Base-by-base conservation (phyloP, 2,329 filamentous ascomycete genomes). In the Cordyceps javanica region DNA sequence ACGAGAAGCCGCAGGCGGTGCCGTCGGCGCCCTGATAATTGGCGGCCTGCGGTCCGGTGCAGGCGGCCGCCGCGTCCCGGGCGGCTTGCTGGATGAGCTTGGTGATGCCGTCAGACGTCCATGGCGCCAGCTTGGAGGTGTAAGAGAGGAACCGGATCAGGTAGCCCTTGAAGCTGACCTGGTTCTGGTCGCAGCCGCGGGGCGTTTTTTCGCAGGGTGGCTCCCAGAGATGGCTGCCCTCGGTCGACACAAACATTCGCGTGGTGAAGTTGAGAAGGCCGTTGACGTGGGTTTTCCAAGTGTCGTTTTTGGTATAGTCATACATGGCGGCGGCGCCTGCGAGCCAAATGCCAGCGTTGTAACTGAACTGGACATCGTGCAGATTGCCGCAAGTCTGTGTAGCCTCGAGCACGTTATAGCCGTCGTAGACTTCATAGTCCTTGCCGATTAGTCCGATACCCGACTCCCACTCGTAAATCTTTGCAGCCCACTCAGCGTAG, bases 81-180 rank as follows among this genome's bases (percentile, higher is more conserved):
- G 82, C 85, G 26, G 74, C 77, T n/a, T 72, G 68, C 30, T 70
- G 67, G 38, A 88, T 69, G 19, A 83, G 71, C 7, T 77, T 74
- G 63, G 74, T 73, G 60, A 87, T 78, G 4, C 66, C 70, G 51
- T 76, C 70, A 59, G 71, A 74, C 1, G 78, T 81, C 61, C 77
- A 75, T 0, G 83, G 80, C 1, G 80, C 82, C 65, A 86, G 67
- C 67, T 81, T 77, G 5, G 77, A 71, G 2, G 82, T 79, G n/a
- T 73, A 74, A 0, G 82, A 77, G 67, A 87, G 71, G 83, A 86
- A 91, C 44, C 88, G 85, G 23, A 82, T 72, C 23, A 90, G 75
- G 69, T 90, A 91, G 11, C 86, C 87, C 72, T 91, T 91, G 82
- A 91, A 91, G 48, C 80, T 84, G 65, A 81, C 80, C 73, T 91